Conservation (phyloP, 805 yeast species). For the Metschnikowia shivogae region DNA sequence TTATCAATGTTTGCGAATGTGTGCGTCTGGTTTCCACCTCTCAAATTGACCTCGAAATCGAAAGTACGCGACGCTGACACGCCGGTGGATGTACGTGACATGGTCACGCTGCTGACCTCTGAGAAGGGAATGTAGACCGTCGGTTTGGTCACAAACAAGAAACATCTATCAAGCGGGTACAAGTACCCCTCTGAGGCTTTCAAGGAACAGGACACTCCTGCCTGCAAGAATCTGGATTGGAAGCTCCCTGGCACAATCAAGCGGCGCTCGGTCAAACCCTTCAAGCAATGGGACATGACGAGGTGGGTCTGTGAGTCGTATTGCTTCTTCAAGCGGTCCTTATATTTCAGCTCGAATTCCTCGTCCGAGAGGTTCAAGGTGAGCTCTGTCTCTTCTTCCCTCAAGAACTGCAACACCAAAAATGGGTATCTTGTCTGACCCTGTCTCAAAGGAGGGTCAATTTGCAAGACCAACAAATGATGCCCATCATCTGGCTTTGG, state of each 20-base stretch:
- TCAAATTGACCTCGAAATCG: constrained; percentile 76
- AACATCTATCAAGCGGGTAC: constrained; percentile 88
- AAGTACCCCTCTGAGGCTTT: constrained; percentile 94
- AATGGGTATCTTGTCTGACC: constrained; percentile 97
- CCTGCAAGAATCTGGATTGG: constrained; percentile 68
- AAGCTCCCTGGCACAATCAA: constrained; percentile 82
- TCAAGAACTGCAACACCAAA: constrained; percentile 80
- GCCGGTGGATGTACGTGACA: constrained; percentile 83
- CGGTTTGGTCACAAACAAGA: constrained; percentile 89
- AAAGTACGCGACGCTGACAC: constrained; percentile 81
- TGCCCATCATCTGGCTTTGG: constrained; percentile 95
- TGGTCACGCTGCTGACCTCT: constrained; percentile 71
- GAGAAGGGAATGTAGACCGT: constrained; percentile 85
- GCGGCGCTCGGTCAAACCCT: constrained; percentile 85
- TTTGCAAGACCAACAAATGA: constrained; percentile 81
- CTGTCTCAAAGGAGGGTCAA: constrained; percentile 96
- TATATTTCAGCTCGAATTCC: constrained; percentile 72
- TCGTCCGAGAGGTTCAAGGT: constrained; percentile 82
- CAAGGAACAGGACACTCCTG: constrained; percentile 86
- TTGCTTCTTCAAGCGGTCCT: constrained; percentile 65
- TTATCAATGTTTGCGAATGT: constrained; percentile 84
- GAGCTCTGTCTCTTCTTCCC: constrained; percentile 87
- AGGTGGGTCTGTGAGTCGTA: constrained; percentile 83
- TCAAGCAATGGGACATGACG: constrained; percentile 82
- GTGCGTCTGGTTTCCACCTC: constrained; percentile 62